Evolutionary conservation across 2,329 filamentous ascomycete species (phyloP).

Genomic region (Aspergillus thermomutatus): DNA sequence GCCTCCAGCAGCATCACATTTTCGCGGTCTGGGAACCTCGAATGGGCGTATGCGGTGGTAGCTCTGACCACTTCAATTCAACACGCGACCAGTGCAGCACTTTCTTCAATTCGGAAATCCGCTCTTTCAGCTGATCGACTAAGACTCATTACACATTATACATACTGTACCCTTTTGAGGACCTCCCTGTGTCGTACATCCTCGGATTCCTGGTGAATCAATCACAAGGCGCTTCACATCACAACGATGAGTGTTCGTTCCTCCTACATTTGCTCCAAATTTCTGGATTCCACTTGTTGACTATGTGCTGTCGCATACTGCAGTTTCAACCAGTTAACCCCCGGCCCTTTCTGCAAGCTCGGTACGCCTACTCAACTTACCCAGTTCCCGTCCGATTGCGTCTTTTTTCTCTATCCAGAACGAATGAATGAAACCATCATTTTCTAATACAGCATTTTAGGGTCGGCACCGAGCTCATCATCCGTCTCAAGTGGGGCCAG

Average conservation of each 20-base stretch:
- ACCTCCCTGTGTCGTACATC: background rate
- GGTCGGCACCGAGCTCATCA: constrained; percentile 84
- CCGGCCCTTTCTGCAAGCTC: constrained; percentile 89
- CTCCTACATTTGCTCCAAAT: constrained; percentile 27
- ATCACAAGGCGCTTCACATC: constrained; percentile 6
- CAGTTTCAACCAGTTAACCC: constrained; percentile 93
- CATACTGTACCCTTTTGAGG: background rate
- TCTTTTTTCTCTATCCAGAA: background rate
- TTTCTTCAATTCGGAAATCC: background rate
- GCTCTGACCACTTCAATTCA: constrained; percentile 2
- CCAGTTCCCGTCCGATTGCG: background rate
- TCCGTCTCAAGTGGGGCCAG: constrained; percentile 96
- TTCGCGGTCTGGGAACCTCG: constrained; percentile 23
- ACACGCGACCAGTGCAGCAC: constrained; percentile 5
- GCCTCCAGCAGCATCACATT: constrained; percentile 31
- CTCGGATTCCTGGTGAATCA: constrained; percentile 2
- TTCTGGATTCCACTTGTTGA: background rate
- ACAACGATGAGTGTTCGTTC: constrained; percentile 33
- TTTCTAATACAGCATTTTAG: constrained; percentile 41
- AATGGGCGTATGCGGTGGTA: constrained; percentile 9
- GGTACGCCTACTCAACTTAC: constrained; percentile 56
- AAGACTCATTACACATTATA: background rate
- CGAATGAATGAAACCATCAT: background rate
- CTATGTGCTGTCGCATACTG: constrained; percentile 17
- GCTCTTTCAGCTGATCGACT: background rate